These are phyloP conservation scores for Raphanus sativus DNA, from an alignment of 345 rosid genomes.

Conservation along the genomic window DNA sequence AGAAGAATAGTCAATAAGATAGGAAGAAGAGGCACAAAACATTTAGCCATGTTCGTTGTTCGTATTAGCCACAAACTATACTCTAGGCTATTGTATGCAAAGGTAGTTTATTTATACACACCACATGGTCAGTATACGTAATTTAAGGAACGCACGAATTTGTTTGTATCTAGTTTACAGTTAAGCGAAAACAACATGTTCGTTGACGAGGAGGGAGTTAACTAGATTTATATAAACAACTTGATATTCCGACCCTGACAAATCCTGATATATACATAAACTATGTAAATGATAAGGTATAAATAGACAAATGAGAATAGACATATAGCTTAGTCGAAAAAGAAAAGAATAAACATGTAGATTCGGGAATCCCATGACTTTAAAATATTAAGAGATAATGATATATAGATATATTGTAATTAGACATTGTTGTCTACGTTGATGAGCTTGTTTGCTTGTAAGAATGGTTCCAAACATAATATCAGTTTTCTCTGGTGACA, in stretches of 20 bases:
- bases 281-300: constrained; percentile 1
- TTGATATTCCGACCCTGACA: background rate
- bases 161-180: background rate
- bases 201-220: constrained; percentile 1
- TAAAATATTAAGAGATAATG: background rate
- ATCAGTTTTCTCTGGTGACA: background rate
- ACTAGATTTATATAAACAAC: background rate
- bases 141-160: background rate
- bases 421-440: background rate
- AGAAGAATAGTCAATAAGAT: constrained; percentile 14
- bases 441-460: background rate
- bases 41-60: constrained; percentile 14
- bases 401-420: background rate
- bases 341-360: background rate
- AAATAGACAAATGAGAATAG: background rate
- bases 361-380: background rate
- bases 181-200: constrained; percentile 11
- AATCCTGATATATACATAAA: background rate
- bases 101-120: constrained; percentile 3
- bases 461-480: background rate
- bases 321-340: no score
- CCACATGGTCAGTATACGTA: background rate
- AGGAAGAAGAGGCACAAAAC: background rate
- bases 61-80: background rate
- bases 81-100: background rate